These are phyloP conservation scores for Vaccinium macrocarpon DNA, from an alignment of 148 eudicot species.

Conservation along the genomic window DNA sequence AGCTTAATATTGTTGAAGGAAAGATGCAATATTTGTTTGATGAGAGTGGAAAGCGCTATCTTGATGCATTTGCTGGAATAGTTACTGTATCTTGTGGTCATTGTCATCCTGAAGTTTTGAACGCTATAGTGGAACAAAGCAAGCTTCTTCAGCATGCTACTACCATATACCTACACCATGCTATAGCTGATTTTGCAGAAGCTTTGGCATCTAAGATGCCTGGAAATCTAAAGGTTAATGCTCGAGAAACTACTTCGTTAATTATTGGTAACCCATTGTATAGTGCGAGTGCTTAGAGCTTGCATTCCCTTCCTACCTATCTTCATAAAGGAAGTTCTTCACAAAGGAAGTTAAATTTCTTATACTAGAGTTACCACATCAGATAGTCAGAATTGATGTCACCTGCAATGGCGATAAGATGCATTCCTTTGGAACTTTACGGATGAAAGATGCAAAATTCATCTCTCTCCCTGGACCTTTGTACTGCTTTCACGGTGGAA, in stretches of 20 bases:
- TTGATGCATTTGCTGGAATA: conserved; percentile 98
- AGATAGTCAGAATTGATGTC: neutral
- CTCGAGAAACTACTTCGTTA: neutral
- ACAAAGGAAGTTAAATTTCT: neutral
- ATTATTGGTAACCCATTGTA: neutral
- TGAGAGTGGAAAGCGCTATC: conserved; percentile 88
- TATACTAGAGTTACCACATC: neutral
- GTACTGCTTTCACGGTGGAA: neutral
- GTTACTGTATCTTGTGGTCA: conserved; percentile 99
- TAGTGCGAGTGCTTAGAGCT: neutral
- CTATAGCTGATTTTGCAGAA: conserved; percentile 95
- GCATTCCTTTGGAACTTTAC: neutral
- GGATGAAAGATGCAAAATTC: neutral
- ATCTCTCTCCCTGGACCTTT: neutral
- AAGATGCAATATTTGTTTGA: conserved; percentile 98
- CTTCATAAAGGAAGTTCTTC: neutral
- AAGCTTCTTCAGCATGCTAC: conserved; percentile 97
- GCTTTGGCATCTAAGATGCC: conserved; percentile 98
- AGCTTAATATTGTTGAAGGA: conserved; percentile 97
- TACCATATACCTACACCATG: conserved; percentile 90
- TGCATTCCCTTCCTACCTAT: neutral
- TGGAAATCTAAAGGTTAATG: conserved; percentile 75
- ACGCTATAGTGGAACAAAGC: conserved; percentile 77
- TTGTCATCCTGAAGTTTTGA: conserved; percentile 89
- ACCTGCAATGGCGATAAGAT: neutral